These are phyloP conservation scores for Flueggea neowawraea DNA, from an alignment of 441 rosid genomes.

Conservation along the genomic window DNA sequence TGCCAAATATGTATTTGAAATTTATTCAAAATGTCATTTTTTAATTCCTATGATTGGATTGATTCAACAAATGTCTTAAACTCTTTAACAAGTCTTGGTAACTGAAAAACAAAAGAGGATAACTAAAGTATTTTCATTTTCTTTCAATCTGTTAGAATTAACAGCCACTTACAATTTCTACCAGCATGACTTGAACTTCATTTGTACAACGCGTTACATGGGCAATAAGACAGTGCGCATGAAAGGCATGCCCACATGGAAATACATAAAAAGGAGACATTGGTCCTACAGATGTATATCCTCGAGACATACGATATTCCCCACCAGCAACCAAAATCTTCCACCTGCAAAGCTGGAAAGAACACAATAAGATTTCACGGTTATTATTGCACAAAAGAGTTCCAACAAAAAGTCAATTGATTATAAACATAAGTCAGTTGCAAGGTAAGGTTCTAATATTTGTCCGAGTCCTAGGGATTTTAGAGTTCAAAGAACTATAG, in stretches of 20 bases:
- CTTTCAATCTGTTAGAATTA: background rate
- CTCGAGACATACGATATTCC: conserved; percentile 65
- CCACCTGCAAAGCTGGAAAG: conserved; percentile 71
- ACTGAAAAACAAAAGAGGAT: too few species aligned
- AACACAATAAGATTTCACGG: background rate
- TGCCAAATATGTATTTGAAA: too few species aligned
- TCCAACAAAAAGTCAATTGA: too few species aligned
- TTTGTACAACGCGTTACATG: conserved; percentile 86
- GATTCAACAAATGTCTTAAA: too few species aligned
- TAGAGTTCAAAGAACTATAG: too few species aligned
- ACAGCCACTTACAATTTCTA: background rate
- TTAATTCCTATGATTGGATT: too few species aligned
- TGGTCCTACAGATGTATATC: conserved; percentile 75
- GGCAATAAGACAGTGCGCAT: conserved; percentile 85
- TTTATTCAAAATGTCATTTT: too few species aligned
- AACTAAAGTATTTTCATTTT: too few species aligned
- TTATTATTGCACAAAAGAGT: background rate
- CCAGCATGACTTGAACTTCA: conserved; percentile 42
- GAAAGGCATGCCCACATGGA: conserved; percentile 97
- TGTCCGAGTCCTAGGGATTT: too few species aligned
- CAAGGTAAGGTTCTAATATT: too few species aligned
- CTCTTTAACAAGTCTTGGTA: too few species aligned
- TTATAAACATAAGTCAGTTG: too few species aligned
- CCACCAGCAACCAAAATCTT: conserved; percentile 70
- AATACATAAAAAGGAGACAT: conserved; percentile 95